Evolutionary conservation across 805 yeast genomes (phyloP), one percentile per base, ranked within the genome.

Genomic region (Nakazawaea wyomingensis): DNA sequence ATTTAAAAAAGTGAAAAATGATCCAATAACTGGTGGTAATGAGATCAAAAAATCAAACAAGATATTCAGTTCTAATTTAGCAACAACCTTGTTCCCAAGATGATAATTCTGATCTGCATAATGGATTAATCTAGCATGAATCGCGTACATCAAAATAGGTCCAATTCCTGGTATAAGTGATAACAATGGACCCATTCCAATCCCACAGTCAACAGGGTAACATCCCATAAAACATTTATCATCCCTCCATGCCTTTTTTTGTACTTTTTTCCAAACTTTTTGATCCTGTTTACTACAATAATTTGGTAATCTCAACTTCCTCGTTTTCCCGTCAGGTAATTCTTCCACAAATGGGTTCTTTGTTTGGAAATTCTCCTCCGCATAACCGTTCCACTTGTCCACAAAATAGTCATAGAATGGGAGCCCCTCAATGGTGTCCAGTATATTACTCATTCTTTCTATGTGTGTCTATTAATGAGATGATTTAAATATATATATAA

Each of bases 211-310:
- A 50, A 76, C 69, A 10, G 85, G 81, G 36, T 80, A 81, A 49
- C 90, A 81, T 0, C 96, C 96, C 59, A 85, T 69, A 54, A 87
- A 76, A 57, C 95, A 86, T 50, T 75, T 74, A 58, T 91, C 98
- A 56, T 91, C 89, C 13, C 73, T 55, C 96, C 96, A 90, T 0
- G 97, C 97, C 47, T 77, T 72, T 39, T 65, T 70, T 55, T 82
- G 90, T n/a, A 89, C 66, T 20, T 59, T 64, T 56, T 81, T 84
- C 95, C 93, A 91, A 6, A 71, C 65, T 52, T 75, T 74, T 37
- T 72, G 75, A 50, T 88, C 93, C 30, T 69, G 65, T 40, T 75
- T 73, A 3, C 80, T 66, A 17, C 79, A 72, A 17, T 72, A 71
- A 2, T 69, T 72, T 1, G 90, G 85, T 11, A 86, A 69, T 48